Evolutionary conservation across 2,329 filamentous ascomycete species (phyloP), one percentile per base, ranked within the genome.

Genomic region (Colletotrichum sp.): DNA sequence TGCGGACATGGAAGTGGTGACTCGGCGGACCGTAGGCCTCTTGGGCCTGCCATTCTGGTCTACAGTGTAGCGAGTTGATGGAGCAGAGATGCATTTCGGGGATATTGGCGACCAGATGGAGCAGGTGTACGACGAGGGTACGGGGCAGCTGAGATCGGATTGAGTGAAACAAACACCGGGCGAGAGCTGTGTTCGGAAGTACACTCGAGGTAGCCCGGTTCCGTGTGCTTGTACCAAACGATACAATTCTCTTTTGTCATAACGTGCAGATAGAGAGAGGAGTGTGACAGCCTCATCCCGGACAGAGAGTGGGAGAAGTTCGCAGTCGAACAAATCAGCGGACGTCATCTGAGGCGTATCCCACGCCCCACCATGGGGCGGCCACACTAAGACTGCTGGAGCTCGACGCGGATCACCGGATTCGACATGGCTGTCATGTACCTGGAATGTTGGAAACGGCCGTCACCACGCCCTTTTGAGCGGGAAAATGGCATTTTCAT

Each of bases 281-380:
- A 69, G 69, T 73, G 74, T 74, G 74, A 77, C 76, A 71, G 73
- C 74, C 71, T 68, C 75, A 78, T 77, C 76, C 76, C 65, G 69
- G 73, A 72, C 57, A 55, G 24, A 70, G 76, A 77, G 75, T 78
- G 76, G 74, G 76, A 77, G 76, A 77, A 44, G 69, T 62, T 69
- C 57, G 57, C 44, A 28, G 69, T 59, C 13, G 64, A 64, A 63
- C 76, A 78, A 78, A 78, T 78, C 76, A 78, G 75, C 63, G 76
- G 55, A 67, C 72, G 64, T 71, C 72, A 70, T 76, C 59, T 36
- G 72, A 68, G 52, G 68, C 59, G 69, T 72, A 72, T 72, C 76
- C 76, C 72, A 72, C 76, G 72, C 76, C 76, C 69, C 76, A 73
- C 72, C 28, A 55, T 32, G 57, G 68, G 55, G 60, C 39, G 32